Evolutionary conservation across 1,284 basidiomycete genomes (phyloP).

Genomic region (Ceratobasidium sp.): DNA sequence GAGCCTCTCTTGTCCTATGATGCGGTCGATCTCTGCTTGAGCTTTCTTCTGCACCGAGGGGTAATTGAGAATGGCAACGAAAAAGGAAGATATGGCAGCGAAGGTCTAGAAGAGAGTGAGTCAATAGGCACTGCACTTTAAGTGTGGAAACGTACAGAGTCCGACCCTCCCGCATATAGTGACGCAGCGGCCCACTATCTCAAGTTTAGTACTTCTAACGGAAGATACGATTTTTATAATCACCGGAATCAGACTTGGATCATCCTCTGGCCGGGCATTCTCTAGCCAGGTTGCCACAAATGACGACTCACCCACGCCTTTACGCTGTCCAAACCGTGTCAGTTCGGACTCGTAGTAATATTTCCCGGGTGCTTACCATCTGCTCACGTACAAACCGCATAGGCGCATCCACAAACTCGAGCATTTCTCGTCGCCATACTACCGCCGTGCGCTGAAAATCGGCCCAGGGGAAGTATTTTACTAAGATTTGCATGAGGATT

Average conservation of each 20-base stretch:
- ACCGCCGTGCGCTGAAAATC: background rate
- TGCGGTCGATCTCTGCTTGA: slow-evolving; percentile 10
- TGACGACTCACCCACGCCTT: background rate
- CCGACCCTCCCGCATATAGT: background rate
- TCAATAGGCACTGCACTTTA: background rate
- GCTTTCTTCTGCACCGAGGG: slow-evolving; percentile 10
- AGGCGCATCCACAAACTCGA: background rate
- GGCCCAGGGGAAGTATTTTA: slow-evolving; percentile 1
- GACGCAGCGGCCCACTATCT: background rate
- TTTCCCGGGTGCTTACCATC: background rate
- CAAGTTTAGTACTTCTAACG: background rate
- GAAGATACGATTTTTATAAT: background rate
- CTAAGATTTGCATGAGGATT: background rate
- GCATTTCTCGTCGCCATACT: background rate
- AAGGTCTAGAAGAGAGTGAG: background rate
- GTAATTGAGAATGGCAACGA: slow-evolving; percentile 35
- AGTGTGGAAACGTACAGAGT: background rate
- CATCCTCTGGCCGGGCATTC: background rate
- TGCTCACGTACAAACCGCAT: background rate
- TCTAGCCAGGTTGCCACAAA: slow-evolving; percentile 18
- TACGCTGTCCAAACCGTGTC: background rate
- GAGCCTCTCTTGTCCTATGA: slow-evolving; percentile 13
- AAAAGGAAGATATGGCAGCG: slow-evolving; percentile 13
- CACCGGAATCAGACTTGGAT: background rate
- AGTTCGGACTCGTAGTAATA: background rate